Evolutionary conservation across 345 rosid genomes (phyloP).

Genomic region (Citrus cavaleriei): DNA sequence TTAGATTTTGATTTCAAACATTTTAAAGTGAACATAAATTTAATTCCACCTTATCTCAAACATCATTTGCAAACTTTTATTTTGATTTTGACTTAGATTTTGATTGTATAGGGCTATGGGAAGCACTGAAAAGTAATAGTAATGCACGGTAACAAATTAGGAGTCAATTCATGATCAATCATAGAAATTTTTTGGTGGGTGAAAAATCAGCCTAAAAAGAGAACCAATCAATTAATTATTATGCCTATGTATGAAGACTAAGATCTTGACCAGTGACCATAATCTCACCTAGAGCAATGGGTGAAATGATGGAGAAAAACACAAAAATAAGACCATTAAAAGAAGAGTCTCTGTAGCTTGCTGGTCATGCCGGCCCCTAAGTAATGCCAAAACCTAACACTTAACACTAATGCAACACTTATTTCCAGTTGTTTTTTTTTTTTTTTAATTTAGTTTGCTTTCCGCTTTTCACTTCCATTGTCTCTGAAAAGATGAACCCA

Average conservation of each 20-base stretch:
- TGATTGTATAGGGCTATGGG: background rate
- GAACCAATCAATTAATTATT: background rate
- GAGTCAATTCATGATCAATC: background rate
- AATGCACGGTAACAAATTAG: background rate
- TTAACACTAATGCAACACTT: background rate
- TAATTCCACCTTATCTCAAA: background rate
- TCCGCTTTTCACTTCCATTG: background rate
- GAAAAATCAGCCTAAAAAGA: background rate
- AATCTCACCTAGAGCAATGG: background rate
- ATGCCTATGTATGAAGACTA: background rate
- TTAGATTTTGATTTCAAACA: background rate
- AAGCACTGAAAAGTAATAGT: no score
- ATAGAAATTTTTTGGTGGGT: background rate
- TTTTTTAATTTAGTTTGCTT: background rate
- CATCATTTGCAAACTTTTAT: background rate
- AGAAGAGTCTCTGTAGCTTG: constrained; percentile 9
- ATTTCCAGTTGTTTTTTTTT: background rate
- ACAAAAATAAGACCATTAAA: constrained; percentile 4
- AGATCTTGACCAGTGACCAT: background rate
- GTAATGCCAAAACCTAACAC: constrained; percentile 10
- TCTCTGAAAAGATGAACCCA: constrained; percentile 39
- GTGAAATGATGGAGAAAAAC: constrained; percentile 11
- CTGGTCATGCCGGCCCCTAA: background rate
- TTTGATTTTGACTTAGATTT: no score
- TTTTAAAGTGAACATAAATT: background rate